phyloP scores from a whole-genome alignment of 257 asterid species.

The Solanum tacnaense region DNA sequence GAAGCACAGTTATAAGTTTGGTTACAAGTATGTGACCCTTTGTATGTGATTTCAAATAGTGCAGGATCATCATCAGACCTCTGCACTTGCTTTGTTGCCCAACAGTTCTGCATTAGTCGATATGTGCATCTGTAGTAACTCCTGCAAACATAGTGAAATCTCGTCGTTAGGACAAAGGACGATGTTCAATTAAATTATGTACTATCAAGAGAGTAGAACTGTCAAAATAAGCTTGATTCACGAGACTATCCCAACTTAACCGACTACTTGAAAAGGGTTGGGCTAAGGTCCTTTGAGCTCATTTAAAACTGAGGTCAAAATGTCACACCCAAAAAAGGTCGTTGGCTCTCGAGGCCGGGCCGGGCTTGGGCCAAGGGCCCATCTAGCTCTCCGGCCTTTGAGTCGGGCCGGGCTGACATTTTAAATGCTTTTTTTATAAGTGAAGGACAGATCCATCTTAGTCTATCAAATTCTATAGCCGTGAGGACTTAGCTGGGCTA shows the following conservation, averaged over 20 bases:
- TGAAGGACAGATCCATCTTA: background rate
- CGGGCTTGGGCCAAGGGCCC: too few relatives aligned
- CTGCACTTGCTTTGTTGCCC: slow-evolving; percentile 95
- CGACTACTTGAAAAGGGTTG: background rate
- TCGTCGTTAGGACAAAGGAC: background rate
- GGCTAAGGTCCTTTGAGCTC: too few relatives aligned
- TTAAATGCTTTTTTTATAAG: background rate
- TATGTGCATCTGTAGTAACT: slow-evolving; percentile 92
- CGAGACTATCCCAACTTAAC: background rate
- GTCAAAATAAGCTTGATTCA: background rate
- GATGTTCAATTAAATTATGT: background rate
- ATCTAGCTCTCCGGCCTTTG: background rate
- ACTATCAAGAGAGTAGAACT: background rate
- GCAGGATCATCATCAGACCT: slow-evolving; percentile 81
- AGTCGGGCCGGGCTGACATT: background rate
- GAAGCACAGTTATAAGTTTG: slow-evolving; percentile 9
- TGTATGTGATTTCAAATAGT: slow-evolving; percentile 66
- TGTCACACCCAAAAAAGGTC: background rate
- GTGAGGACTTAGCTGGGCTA: accelerated
- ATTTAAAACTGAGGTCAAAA: too few relatives aligned
- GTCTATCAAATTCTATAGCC: accelerated
- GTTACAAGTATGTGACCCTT: slow-evolving; percentile 60
- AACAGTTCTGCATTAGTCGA: slow-evolving; percentile 42
- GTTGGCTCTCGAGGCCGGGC: background rate
- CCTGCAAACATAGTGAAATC: slow-evolving; percentile 28